Base-by-base conservation (phyloP, 2,329 filamentous ascomycete species). In the Mycosphaerelloides madeirae region DNA sequence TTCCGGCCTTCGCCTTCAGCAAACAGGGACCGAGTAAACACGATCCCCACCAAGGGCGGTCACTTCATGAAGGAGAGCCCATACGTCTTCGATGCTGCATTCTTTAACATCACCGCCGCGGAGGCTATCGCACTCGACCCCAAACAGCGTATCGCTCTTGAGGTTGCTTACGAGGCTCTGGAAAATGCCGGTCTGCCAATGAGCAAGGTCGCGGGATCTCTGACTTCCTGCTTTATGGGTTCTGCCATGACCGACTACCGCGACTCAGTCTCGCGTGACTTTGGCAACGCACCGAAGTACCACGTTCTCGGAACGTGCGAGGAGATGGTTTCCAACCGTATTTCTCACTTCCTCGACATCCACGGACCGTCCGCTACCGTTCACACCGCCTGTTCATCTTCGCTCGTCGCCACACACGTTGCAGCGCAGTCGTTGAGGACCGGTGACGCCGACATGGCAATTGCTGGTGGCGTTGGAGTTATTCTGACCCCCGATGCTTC, bases 321-420 rank as follows among this genome's bases (percentile, higher is more conserved):
- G 2, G 35, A 37, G 12, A 38, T 52, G 14, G 19, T 46, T 31
- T 8, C 44, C 14, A 54, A 54, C 31, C 31, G 54, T 9, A 22
- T 58, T 6, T 48, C 42, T 4, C 51, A 49, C 18, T 53, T 54
- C 32, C 50, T 41, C 29, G 44, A 58, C 37, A 29, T 46, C 11
- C 37, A 45, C 9, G 55, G 3, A 33, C 46, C 54, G 12, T 48
- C 43, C 16, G 29, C 56, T 29, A 49, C 50, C 13, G 14, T 57
- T n/a, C 68, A 74, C 33, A 73, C 71, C 0, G 71, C 70, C 1
- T 74, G 71, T 43, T 71, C 69, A 1, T 65, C 66, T 1, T 67
- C 63, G 35, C 46, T 74, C 6, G 44, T 59, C 18, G 63, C 62
- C 3, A 34, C 64, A 2, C 63, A 67, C 35, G 50, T 54, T 8